Conservation (phyloP, 2,329 filamentous ascomycete genomes). For the Xylaria sp. region DNA sequence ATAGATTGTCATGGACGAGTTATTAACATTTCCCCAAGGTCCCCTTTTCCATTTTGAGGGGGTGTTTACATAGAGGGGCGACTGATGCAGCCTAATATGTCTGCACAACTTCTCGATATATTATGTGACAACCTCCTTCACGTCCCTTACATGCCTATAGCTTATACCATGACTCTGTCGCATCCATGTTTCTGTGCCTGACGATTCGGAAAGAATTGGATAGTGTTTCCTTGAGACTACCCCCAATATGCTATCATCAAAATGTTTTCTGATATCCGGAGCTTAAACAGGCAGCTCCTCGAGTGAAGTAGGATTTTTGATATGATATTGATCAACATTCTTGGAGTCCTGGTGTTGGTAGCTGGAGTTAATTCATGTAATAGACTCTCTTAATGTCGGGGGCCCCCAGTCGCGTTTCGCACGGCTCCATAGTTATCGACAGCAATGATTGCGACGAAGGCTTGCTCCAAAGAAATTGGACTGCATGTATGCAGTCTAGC, state of each 20-base stretch:
- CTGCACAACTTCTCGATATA: not conserved
- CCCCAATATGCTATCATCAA: not conserved
- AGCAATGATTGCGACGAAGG: not conserved
- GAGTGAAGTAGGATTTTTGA: not conserved
- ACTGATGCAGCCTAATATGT: not conserved
- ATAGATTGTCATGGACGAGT: not conserved
- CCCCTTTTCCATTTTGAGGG: not conserved
- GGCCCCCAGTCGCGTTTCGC: not conserved
- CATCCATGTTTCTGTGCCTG: not conserved
- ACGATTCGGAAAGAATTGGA: not conserved
- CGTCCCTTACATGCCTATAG: not conserved
- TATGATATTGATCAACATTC: not conserved
- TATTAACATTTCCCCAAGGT: not conserved
- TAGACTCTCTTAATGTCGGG: not conserved
- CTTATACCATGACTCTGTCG: not conserved
- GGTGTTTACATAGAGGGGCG: not conserved
- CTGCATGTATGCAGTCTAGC: not conserved
- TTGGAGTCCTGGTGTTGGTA: not conserved
- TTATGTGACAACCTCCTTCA: not conserved
- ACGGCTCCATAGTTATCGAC: not conserved
- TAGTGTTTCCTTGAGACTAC: not conserved
- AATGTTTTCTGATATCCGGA: not conserved
- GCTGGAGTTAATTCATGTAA: not conserved
- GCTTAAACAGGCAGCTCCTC: not conserved
- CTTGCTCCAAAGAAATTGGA: not conserved